phyloP scores from a whole-genome alignment of 495 filamentous ascomycete genomes.

The Podospora sp. region DNA sequence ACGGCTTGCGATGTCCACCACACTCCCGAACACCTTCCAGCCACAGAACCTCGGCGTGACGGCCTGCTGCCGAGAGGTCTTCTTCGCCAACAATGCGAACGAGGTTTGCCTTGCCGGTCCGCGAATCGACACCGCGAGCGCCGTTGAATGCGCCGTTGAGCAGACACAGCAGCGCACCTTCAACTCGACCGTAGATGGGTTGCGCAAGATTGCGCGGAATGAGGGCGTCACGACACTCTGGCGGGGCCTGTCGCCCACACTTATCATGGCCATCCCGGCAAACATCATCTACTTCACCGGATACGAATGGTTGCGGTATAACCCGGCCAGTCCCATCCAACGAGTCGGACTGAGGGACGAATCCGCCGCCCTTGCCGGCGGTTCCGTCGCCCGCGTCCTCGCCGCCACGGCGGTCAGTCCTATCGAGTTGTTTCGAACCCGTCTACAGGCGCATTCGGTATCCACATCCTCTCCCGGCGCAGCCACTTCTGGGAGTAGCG shows the following conservation, averaged over 20 bases:
- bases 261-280: constrained; percentile 90
- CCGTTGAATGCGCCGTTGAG: constrained; percentile 80
- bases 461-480: constrained; percentile 52
- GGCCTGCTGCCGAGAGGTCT: constrained; percentile 94
- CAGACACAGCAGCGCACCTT: constrained; percentile 81
- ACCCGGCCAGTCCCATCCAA: constrained; percentile 67
- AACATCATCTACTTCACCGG: constrained; percentile 99
- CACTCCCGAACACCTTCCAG: constrained; percentile 56
- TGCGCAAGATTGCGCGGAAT: constrained; percentile 94
- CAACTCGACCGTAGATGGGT: constrained; percentile 86
- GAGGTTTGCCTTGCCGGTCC: constrained; percentile 72
- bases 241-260: constrained; percentile 88
- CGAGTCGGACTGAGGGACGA: constrained; percentile 57
- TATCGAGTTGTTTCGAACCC: constrained; percentile 92
- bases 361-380: constrained; percentile 80
- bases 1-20: constrained; percentile 45
- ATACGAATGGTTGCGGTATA: constrained; percentile 90
- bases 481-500: constrained; percentile 32
- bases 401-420: constrained; percentile 85
- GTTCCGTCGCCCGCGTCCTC: constrained; percentile 71
- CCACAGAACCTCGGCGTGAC: constrained; percentile 86
- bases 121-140: constrained; percentile 30
- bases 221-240: constrained; percentile 87
- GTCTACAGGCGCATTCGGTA: constrained; percentile 69
- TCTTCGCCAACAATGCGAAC: constrained; percentile 87